Evolutionary conservation across 768 basidiomycete genomes (phyloP).

Genomic region (Pleurotus tuber-regium): DNA sequence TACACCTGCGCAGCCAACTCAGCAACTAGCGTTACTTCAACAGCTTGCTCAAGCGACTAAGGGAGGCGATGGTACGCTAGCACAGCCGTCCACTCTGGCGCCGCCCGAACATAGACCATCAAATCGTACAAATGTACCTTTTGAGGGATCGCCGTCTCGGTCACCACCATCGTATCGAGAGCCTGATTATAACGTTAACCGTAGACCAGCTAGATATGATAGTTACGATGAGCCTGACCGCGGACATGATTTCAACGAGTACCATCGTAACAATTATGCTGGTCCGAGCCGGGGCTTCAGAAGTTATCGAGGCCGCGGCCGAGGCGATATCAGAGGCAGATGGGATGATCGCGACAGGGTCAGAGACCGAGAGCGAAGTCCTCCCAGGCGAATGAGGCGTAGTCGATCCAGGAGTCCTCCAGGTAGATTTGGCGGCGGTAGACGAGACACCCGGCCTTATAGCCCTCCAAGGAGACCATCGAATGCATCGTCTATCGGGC

Average conservation of each 20-base stretch:
- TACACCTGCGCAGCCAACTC: conserved; percentile 36
- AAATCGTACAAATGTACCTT: conserved; percentile 24
- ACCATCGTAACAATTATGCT: conserved; percentile 48
- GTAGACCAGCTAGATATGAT: conserved; percentile 42
- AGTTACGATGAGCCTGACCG: conserved; percentile 50
- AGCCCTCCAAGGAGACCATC: conserved; percentile 58
- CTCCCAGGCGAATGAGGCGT: conserved; percentile 42
- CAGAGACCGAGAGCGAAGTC: conserved; percentile 39
- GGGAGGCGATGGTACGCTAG: conserved; percentile 28
- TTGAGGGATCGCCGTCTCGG: conserved; percentile 21
- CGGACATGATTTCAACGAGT: conserved; percentile 39
- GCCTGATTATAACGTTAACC: conserved; percentile 38
- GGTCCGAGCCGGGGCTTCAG: conserved; percentile 51
- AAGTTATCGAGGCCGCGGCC: conserved; percentile 57
- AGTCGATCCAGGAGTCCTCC: conserved; percentile 78
- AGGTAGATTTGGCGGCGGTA: conserved; percentile 46
- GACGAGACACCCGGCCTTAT: conserved; percentile 50
- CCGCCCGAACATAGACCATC: conserved; percentile 30
- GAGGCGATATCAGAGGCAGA: conserved; percentile 38
- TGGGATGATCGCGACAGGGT: conserved; percentile 65
- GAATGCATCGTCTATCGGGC: conserved; percentile 22
- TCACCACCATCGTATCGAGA: conserved; percentile 40
- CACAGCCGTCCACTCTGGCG: conserved; percentile 25
- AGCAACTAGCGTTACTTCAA: conserved; percentile 71
- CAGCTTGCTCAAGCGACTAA: conserved; percentile 69